Percentiles rank a stretch among this genome's conserved stretches.
Conservation (phyloP, 1,284 basidiomycete genomes). For the Phlebopus sp. region DNA sequence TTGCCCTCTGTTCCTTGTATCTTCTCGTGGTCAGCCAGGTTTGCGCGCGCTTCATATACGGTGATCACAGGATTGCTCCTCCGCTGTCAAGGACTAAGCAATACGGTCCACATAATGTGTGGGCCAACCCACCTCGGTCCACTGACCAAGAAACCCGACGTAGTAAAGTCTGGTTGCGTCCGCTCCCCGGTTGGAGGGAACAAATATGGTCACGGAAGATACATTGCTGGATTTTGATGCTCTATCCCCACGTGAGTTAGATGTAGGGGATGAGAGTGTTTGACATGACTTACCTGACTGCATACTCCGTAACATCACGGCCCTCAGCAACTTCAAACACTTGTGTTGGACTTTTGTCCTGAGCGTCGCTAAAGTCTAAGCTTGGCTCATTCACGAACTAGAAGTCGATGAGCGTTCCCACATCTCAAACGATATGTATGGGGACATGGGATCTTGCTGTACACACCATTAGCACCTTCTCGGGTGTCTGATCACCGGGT, state of each 20-base stretch:
- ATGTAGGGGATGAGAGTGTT: neutral
- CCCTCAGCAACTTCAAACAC: conserved; percentile 66
- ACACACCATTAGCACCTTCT: conserved; percentile 62
- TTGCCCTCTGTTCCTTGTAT: conserved; percentile 67
- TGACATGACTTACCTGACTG: conserved; percentile 50
- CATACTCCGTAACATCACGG: conserved; percentile 73
- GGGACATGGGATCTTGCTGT: neutral
- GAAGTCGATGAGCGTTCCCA: neutral
- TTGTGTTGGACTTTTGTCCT: conserved; percentile 59
- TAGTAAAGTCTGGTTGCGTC: conserved; percentile 72
- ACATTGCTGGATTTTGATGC: conserved; percentile 75
- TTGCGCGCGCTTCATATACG: conserved; percentile 78
- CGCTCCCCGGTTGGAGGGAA: conserved; percentile 71
- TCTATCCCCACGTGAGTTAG: conserved; percentile 35
- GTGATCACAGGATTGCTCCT: conserved; percentile 69
- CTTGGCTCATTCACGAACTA: conserved; percentile 70
- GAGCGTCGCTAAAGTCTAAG: conserved; percentile 75
- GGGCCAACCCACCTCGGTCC: conserved; percentile 57
- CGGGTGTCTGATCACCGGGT: conserved; percentile 67
- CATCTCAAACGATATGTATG: neutral
- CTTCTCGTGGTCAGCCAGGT: conserved; percentile 76
- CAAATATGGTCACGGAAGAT: conserved; percentile 69
- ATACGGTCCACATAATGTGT: neutral
- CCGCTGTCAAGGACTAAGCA: conserved; percentile 40
- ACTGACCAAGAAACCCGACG: conserved; percentile 75